Percentiles rank a stretch among this genome's conserved stretches.
These are phyloP conservation scores for Vigna radiata DNA, from an alignment of 306 rosid genomes.

Conservation along the genomic window DNA sequence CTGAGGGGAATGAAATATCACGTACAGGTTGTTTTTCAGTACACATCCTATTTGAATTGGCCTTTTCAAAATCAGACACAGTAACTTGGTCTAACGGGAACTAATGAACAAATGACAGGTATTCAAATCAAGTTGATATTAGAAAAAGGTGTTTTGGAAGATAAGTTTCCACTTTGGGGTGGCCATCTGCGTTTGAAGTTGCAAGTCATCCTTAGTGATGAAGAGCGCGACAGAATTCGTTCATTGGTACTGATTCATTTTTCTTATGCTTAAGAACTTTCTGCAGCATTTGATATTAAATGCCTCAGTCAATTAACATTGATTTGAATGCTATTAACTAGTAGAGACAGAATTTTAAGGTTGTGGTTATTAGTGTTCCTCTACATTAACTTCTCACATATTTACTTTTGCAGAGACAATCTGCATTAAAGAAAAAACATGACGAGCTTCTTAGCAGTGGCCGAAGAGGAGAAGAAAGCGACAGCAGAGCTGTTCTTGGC, in stretches of 20 bases:
- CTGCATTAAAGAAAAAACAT: conserved; percentile 74
- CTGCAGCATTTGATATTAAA: not conserved
- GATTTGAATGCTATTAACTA: conserved; percentile 14
- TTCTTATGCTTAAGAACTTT: conserved; percentile 21
- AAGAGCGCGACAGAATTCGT: conserved; percentile 79
- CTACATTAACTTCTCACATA: not conserved
- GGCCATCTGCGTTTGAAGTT: conserved; percentile 78
- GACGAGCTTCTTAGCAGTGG: conserved; percentile 56
- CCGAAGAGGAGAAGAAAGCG: conserved; percentile 42
- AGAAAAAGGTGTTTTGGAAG: conserved; percentile 87
- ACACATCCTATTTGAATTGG: conserved; percentile 23
- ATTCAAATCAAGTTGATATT: conserved; percentile 70
- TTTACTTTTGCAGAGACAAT: conserved; percentile 49
- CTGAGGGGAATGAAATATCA: conserved; percentile 73
- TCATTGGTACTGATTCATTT: conserved; percentile 58
- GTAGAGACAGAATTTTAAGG: not conserved
- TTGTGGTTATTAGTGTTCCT: not conserved
- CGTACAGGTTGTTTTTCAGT: conserved; percentile 58
- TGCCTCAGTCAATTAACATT: not conserved
- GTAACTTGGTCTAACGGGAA: conserved; percentile 40
- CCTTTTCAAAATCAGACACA: not conserved
- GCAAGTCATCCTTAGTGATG: conserved; percentile 75
- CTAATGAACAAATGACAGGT: conserved; percentile 57
- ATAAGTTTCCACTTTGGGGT: conserved; percentile 70
- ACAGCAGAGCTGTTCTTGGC: conserved; percentile 23